Base-by-base conservation (phyloP, 2,329 filamentous ascomycete species). In the Claviceps sp. region DNA sequence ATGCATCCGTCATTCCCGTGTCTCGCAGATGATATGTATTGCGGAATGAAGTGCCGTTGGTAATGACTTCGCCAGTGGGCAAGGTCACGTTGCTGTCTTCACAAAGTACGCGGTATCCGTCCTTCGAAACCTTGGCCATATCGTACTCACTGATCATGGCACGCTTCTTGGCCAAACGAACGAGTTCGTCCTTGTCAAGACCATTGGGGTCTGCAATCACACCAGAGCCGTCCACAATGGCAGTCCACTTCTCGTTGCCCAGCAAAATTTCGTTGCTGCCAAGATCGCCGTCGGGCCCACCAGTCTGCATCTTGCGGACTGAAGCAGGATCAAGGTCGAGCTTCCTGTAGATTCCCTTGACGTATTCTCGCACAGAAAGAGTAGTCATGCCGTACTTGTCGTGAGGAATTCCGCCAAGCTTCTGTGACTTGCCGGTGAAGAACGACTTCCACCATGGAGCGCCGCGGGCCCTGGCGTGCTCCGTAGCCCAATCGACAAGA, bases 371-470 rank as follows among this genome's bases (percentile, higher is more conserved):
- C 48, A 98, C 91, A 5, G 90, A 96, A 53, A 97, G 72, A 0
- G 93, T 97, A 1, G 93, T 98, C 93, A 98, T 98, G 62, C 93
- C 93, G 64, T 98, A 98, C 42, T 76, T 72, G 67, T 98, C 93
- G 69, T 98, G 93, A 40, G 93, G 93, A 60, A 98, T 98, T 65
- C 93, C 93, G 57, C 93, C 93, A 14, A 98, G 79, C 70, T 87
- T 93, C 50, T 89, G 93, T 60, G 89, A 95, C 78, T 98, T 98
- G 63, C 93, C 93, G 2, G 93, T 98, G 77, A 98, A 98, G 80
- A 98, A 98, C 0, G 93, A 98, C 77, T 98, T 98, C 93, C 93
- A 98, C 89, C 91, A 98, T 30, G 89, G 89, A 4, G 93, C 93
- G 46, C 89, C 89, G 60, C 93, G 84, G 55, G 74, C 73, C 50